Evolutionary conservation across 2,329 filamentous ascomycete genomes (phyloP).

Genomic region (Penicillium decumbens): DNA sequence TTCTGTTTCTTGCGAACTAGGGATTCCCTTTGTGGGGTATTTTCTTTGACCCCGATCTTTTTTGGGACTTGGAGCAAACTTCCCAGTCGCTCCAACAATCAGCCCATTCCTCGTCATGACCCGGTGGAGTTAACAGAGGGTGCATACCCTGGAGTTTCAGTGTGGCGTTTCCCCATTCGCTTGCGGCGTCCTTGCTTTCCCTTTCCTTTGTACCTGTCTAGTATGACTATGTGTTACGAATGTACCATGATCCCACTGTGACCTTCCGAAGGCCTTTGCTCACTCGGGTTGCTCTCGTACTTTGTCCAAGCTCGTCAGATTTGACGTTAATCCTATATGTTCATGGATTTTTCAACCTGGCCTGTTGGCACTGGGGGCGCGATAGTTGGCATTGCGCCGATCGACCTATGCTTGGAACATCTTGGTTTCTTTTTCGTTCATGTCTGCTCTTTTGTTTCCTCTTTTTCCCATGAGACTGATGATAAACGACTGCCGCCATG

Average conservation of each 20-base stretch:
- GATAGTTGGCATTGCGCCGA: slow-evolving; percentile 5
- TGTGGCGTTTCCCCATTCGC: slow-evolving; percentile 16
- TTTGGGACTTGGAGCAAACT: slow-evolving; percentile 1
- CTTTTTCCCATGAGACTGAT: slow-evolving; percentile 6
- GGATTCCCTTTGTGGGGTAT: background rate
- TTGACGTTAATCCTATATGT: background rate
- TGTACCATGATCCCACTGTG: slow-evolving; percentile 18
- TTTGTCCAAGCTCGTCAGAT: background rate
- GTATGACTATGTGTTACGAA: slow-evolving; percentile 19
- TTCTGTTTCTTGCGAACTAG: slow-evolving; percentile 6
- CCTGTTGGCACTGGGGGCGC: background rate
- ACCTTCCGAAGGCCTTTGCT: background rate
- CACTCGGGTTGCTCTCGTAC: background rate
- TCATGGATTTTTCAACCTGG: background rate
- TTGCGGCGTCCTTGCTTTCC: slow-evolving; percentile 7
- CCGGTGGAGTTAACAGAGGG: slow-evolving; percentile 20
- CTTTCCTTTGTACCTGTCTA: slow-evolving; percentile 21
- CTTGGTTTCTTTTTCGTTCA: background rate
- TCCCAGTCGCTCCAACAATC: slow-evolving; percentile 4
- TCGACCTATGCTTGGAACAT: background rate
- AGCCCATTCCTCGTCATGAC: slow-evolving; percentile 15
- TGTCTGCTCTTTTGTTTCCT: slow-evolving; percentile 9
- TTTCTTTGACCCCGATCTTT: slow-evolving; percentile 1
- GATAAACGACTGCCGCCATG: slow-evolving; percentile 16
- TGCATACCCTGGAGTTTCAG: slow-evolving; percentile 18